Percentiles rank a stretch among this genome's conserved stretches.
Conservation (phyloP, 805 yeast genomes). For the Saturnispora zaruensis region DNA sequence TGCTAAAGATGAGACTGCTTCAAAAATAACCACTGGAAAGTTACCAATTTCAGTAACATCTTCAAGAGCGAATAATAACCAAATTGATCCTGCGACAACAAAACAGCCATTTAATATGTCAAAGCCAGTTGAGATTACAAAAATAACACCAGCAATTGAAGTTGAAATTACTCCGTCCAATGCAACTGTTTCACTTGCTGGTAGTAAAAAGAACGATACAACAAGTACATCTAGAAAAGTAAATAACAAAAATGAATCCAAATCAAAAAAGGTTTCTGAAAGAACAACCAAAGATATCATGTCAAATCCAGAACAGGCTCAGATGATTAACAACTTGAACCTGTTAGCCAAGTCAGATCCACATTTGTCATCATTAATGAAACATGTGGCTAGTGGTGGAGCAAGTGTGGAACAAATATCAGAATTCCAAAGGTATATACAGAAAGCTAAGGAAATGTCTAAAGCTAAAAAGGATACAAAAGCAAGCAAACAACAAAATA, state of each 20-base stretch:
- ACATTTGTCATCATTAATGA: conserved; percentile 64
- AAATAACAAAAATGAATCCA: not conserved
- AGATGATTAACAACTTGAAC: conserved; percentile 80
- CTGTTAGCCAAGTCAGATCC: conserved; percentile 70
- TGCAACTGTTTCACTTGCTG: not conserved
- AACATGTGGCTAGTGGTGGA: conserved; percentile 73
- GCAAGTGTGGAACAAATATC: conserved; percentile 66
- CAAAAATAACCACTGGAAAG: too few species aligned
- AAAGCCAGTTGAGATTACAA: not conserved
- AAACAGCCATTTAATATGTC: not conserved
- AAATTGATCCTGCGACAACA: not conserved
- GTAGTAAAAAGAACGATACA: not conserved
- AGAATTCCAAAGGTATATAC: conserved; percentile 74
- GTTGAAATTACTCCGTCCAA: not conserved
- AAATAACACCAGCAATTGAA: conserved; percentile 7
- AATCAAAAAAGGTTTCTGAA: conserved; percentile 7
- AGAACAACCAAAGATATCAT: conserved; percentile 20
- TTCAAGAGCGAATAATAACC: too few species aligned
- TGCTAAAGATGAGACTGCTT: too few species aligned
- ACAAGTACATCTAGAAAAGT: not conserved
- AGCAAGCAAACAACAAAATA: not conserved
- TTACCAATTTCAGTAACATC: not conserved
- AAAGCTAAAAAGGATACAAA: not conserved
- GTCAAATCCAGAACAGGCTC: conserved; percentile 54
- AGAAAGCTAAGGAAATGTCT: conserved; percentile 66